These are phyloP conservation scores for Boletus vinaceobasis DNA, from an alignment of 768 basidiomycete species.

Conservation along the genomic window DNA sequence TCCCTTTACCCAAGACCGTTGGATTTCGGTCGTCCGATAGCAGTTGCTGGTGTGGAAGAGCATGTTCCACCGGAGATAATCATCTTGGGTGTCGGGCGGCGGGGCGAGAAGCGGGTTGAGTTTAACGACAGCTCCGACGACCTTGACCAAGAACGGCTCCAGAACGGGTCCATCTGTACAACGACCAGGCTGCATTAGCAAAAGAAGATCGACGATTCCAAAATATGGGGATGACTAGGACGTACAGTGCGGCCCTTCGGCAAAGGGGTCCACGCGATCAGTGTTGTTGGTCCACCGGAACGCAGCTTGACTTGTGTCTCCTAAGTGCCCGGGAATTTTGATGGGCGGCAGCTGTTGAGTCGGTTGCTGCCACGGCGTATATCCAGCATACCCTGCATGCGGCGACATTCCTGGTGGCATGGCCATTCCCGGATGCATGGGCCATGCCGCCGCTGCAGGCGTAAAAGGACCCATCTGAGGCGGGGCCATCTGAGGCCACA, in stretches of 20 bases:
- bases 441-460: constrained; percentile 26
- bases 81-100: constrained; percentile 38
- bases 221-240: background rate
- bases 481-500: constrained; percentile 18
- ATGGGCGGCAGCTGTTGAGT: constrained; percentile 26
- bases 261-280: constrained; percentile 35
- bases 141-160: constrained; percentile 51
- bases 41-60: constrained; percentile 59
- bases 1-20: constrained; percentile 64
- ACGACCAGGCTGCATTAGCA: constrained; percentile 14
- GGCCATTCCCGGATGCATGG: constrained; percentile 25
- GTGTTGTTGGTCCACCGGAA: constrained; percentile 30
- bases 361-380: constrained; percentile 29
- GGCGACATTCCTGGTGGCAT: constrained; percentile 25
- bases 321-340: constrained; percentile 18
- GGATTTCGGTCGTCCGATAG: constrained; percentile 58
- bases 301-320: constrained; percentile 25
- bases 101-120: constrained; percentile 65
- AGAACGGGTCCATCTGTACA: constrained; percentile 66
- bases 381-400: constrained; percentile 19
- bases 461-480: constrained; percentile 20
- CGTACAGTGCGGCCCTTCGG: constrained; percentile 44
- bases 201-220: background rate
- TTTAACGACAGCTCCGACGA: constrained; percentile 44
- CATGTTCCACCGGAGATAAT: constrained; percentile 73